These are phyloP conservation scores for Fraxinus anomala DNA, from an alignment of 257 asterid genomes.

Conservation along the genomic window DNA sequence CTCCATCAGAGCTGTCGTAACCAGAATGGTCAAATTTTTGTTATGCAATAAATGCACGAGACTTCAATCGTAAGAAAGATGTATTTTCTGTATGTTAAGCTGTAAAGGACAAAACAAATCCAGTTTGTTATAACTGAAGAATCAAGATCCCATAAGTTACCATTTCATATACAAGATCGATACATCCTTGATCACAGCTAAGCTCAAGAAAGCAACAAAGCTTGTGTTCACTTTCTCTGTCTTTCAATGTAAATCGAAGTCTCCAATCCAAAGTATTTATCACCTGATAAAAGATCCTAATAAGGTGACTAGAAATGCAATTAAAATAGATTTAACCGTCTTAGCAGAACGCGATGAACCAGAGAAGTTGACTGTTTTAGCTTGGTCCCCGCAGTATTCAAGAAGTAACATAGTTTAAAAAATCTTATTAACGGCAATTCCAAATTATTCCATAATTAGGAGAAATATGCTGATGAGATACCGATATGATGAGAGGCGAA, in stretches of 20 bases:
- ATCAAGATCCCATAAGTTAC: neutral
- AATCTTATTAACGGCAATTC: neutral
- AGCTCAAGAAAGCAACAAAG: neutral
- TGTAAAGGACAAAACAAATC: neutral
- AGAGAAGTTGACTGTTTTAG: constrained; percentile 63
- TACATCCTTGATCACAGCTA: neutral
- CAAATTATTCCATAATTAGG: neutral
- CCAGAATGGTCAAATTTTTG: neutral
- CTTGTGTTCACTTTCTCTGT: neutral
- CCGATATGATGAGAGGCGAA: neutral
- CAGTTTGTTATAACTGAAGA: neutral
- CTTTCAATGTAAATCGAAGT: constrained; percentile 9
- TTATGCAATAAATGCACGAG: neutral
- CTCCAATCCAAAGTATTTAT: neutral
- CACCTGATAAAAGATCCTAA: constrained; percentile 22
- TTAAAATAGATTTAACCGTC: constrained; percentile 28
- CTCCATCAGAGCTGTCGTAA: too few species aligned
- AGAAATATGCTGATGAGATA: neutral
- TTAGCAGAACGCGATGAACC: constrained; percentile 45
- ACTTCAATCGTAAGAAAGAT: neutral
- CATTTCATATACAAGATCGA: constrained; percentile 4
- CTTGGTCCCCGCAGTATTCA: constrained; percentile 59
- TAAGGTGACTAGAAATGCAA: constrained; percentile 33
- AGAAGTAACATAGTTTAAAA: constrained; percentile 2
- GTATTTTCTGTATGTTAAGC: neutral